A percentile compares a stretch with the other conserved stretches of the same genome.
Evolutionary conservation across 116 monocot genomes (phyloP).

Genomic region (Phalaenopsis hybrid): DNA sequence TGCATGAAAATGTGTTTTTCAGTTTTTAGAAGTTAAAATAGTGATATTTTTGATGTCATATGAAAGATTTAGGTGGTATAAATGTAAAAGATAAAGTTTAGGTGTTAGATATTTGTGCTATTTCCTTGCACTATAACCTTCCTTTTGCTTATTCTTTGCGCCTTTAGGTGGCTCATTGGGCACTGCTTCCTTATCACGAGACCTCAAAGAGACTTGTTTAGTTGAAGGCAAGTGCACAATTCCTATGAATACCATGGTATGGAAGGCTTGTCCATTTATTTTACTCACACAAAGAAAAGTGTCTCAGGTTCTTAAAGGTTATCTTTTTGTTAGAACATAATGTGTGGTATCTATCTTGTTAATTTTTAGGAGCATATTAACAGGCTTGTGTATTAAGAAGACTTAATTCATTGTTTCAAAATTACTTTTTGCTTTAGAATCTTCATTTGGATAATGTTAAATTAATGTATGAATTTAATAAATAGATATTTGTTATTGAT

Average conservation of each 20-base stretch:
- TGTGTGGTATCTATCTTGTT: not conserved
- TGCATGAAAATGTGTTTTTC: no score
- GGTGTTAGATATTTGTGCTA: no score
- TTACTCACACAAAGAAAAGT: not conserved
- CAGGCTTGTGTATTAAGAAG: not conserved
- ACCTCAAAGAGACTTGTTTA: not conserved
- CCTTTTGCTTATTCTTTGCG: not conserved
- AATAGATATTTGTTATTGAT: no score
- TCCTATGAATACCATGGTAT: not conserved
- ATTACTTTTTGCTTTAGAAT: not conserved
- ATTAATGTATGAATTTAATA: no score
- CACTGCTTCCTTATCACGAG: not conserved
- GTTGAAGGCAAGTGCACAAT: slow-evolving; percentile 5
- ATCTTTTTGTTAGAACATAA: not conserved
- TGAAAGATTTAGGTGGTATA: no score
- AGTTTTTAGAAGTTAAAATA: no score
- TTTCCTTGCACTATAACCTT: not conserved
- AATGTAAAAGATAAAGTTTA: no score
- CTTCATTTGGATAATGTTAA: not conserved
- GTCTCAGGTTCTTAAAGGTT: not conserved
- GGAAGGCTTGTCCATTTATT: no score
- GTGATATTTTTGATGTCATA: no score
- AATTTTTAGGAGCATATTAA: not conserved
- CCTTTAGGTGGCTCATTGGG: slow-evolving; percentile 9
- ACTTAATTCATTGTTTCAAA: not conserved